Percentiles rank a stretch among this genome's conserved stretches.
Evolutionary conservation across 495 filamentous ascomycete genomes (phyloP).

Genomic region (Trichoderma asperelloides): DNA sequence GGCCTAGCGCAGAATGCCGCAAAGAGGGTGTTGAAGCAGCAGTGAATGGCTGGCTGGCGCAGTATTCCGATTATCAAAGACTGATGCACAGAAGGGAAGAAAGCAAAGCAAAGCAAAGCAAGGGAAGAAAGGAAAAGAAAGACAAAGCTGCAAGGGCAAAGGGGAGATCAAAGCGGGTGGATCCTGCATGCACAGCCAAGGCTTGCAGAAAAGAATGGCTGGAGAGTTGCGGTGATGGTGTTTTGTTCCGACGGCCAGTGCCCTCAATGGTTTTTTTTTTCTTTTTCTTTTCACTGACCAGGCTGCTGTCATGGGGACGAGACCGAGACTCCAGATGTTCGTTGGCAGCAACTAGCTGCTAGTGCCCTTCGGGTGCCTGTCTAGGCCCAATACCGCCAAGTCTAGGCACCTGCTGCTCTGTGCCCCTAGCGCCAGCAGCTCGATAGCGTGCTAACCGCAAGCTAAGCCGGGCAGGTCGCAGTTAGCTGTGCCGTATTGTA

Average conservation of each 20-base stretch:
- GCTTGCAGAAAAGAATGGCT: not conserved
- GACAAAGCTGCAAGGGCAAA: not conserved
- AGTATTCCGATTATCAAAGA: not conserved
- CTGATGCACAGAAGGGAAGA: not conserved
- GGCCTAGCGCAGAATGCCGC: not conserved
- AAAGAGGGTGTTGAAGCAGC: not conserved
- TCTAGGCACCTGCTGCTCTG: not conserved
- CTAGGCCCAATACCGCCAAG: no score
- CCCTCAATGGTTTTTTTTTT: not conserved
- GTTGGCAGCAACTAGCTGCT: not conserved
- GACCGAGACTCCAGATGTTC: no score
- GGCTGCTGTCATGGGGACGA: not conserved
- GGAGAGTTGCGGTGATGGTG: constrained; percentile 7
- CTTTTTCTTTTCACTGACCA: not conserved
- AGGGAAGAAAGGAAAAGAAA: not conserved
- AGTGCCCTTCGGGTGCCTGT: not conserved
- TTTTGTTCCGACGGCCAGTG: not conserved
- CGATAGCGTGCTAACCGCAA: not conserved
- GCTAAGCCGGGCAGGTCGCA: no score
- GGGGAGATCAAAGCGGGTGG: not conserved
- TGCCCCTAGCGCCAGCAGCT: no score
- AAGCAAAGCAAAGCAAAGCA: not conserved
- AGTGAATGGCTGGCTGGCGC: not conserved
- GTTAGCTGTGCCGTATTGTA: no score
- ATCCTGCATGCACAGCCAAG: not conserved